Evolutionary conservation across 192 early-diverging fungal species (phyloP).

Genomic region (Coemansia aciculifera): DNA sequence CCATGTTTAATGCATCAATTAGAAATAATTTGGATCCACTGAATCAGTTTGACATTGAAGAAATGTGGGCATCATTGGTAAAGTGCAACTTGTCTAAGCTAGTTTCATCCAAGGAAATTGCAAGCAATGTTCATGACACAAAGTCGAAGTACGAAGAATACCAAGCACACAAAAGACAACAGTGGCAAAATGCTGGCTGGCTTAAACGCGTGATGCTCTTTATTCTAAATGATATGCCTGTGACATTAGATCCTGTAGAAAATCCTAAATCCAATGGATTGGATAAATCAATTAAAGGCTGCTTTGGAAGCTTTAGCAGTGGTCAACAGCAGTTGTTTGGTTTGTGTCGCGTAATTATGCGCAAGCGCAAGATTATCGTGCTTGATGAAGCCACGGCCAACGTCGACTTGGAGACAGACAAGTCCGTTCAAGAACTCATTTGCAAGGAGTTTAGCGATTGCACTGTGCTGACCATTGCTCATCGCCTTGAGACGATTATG

Average conservation of each 20-base stretch:
- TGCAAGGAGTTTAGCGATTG: slow-evolving; percentile 51
- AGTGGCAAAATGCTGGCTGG: slow-evolving; percentile 19
- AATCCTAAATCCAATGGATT: background rate
- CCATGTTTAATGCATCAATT: slow-evolving; percentile 63
- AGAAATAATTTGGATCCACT: slow-evolving; percentile 70
- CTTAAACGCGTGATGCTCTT: slow-evolving; percentile 12
- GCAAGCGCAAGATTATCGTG: slow-evolving; percentile 55
- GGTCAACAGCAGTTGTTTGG: slow-evolving; percentile 63
- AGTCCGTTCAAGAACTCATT: slow-evolving; percentile 21
- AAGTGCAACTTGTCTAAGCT: slow-evolving; percentile 17
- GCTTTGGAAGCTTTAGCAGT: slow-evolving; percentile 15
- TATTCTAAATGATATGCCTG: background rate
- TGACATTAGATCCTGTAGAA: background rate
- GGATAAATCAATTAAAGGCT: background rate
- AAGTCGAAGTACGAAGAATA: background rate
- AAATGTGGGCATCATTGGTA: slow-evolving; percentile 23
- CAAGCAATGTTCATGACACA: background rate
- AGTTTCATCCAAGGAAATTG: background rate
- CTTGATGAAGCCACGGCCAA: slow-evolving; percentile 69
- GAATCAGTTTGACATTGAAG: slow-evolving; percentile 15
- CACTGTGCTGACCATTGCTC: slow-evolving; percentile 62
- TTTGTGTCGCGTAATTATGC: slow-evolving; percentile 59
- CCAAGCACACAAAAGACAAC: background rate
- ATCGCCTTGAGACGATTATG: slow-evolving; percentile 67
- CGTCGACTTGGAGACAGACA: slow-evolving; percentile 46